Conservation (phyloP, 805 yeast species). For the Starmerella floricola region DNA sequence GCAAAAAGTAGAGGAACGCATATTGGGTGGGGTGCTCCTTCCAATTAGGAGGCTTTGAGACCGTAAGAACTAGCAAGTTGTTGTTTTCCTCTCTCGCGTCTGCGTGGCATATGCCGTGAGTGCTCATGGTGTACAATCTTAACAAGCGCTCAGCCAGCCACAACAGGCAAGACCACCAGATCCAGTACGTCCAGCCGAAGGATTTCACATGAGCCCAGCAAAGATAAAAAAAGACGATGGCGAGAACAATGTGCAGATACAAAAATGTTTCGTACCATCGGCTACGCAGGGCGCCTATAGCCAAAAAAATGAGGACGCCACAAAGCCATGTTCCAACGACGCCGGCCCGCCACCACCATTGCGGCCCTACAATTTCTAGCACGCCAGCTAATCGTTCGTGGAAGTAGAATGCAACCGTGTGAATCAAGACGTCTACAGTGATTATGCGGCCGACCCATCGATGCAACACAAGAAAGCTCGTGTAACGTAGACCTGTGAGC, state of each 20-base stretch:
- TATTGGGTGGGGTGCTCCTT: slow-evolving; percentile 12
- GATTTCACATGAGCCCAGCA: slow-evolving; percentile 12
- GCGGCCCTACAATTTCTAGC: not conserved
- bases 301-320: slow-evolving; percentile 2
- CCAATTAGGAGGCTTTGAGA: slow-evolving; percentile 12
- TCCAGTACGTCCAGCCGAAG: slow-evolving; percentile 18
- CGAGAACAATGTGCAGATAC: slow-evolving; percentile 12
- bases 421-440: slow-evolving; percentile 13
- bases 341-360: slow-evolving; percentile 14
- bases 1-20: slow-evolving; percentile 26
- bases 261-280: slow-evolving; percentile 14
- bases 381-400: slow-evolving; percentile 5
- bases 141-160: slow-evolving; percentile 12
- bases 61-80: not conserved
- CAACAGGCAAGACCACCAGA: slow-evolving; percentile 2
- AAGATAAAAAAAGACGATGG: slow-evolving; percentile 11
- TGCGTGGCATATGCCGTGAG: slow-evolving; percentile 8
- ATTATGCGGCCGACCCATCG: slow-evolving; percentile 15
- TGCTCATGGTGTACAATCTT: slow-evolving; percentile 1
- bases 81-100: not conserved
- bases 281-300: slow-evolving; percentile 9
- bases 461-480: slow-evolving; percentile 13
- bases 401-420: slow-evolving; percentile 11
- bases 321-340: slow-evolving; percentile 4
- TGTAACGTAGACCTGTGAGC: slow-evolving; percentile 8